Evolutionary conservation across 2,329 filamentous ascomycete genomes (phyloP).

Genomic region (Nigrospora osmanthi): DNA sequence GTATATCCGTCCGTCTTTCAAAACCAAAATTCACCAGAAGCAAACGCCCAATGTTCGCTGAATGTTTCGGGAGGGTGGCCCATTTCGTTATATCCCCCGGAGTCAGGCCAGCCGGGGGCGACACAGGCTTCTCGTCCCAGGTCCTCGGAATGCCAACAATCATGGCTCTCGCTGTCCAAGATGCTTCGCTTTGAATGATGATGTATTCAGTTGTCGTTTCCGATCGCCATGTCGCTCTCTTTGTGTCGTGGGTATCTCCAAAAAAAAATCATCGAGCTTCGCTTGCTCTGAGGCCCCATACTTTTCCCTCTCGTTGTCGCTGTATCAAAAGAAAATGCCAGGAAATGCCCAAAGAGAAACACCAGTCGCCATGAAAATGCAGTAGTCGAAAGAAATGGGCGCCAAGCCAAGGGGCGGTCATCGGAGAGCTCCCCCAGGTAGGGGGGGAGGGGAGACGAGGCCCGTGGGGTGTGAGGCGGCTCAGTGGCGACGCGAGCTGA

Average conservation of each 20-base stretch:
- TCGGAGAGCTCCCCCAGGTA: background rate
- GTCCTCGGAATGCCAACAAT: background rate
- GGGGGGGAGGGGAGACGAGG: background rate
- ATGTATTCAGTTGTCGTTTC: background rate
- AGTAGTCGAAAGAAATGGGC: background rate
- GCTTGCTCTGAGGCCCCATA: slow-evolving; percentile 25
- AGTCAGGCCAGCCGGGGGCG: slow-evolving; percentile 17
- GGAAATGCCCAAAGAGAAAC: slow-evolving; percentile 1
- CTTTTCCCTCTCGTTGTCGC: slow-evolving; percentile 1
- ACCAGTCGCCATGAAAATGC: slow-evolving; percentile 2
- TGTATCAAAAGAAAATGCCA: background rate
- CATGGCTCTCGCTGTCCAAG: background rate
- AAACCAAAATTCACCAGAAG: slow-evolving; percentile 34
- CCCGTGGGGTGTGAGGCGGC: slow-evolving; percentile 2
- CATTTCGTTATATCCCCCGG: slow-evolving; percentile 11
- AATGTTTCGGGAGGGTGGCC: slow-evolving; percentile 4
- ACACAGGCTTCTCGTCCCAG: background rate
- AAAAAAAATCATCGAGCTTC: slow-evolving; percentile 11
- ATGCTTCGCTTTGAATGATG: background rate
- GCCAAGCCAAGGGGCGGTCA: background rate
- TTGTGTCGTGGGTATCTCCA: slow-evolving; percentile 7
- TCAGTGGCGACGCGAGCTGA: slow-evolving; percentile 22
- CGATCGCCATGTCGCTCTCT: background rate
- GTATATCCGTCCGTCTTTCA: slow-evolving; percentile 12
- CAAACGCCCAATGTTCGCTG: slow-evolving; percentile 24